Conservation (phyloP, 768 basidiomycete genomes). For the Rhizopogon vinicolor region DNA sequence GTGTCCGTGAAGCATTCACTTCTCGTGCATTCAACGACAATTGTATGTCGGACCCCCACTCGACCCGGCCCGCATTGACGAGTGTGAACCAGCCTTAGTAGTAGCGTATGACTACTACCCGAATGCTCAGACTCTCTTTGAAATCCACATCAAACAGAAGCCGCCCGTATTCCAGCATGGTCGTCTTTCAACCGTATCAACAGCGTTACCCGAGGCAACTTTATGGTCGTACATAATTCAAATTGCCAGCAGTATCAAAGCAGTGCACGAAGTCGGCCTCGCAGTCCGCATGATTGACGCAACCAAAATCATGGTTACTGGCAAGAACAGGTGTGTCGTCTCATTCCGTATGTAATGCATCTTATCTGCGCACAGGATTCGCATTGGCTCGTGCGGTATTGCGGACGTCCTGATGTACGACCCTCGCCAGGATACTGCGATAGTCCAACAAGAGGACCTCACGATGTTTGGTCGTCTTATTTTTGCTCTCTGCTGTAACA, state of each 20-base stretch:
- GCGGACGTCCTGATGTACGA: slow-evolving; percentile 84
- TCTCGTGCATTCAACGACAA: slow-evolving; percentile 89
- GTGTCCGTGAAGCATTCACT: slow-evolving; percentile 90
- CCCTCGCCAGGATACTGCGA: slow-evolving; percentile 49
- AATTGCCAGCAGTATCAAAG: slow-evolving; percentile 81
- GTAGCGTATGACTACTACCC: slow-evolving; percentile 91
- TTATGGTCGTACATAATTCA: slow-evolving; percentile 95
- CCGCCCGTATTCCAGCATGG: slow-evolving; percentile 32
- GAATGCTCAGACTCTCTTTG: slow-evolving; percentile 74
- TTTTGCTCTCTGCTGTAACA: slow-evolving; percentile 73
- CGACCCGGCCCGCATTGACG: not conserved
- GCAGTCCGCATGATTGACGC: slow-evolving; percentile 81
- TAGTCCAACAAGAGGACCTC: slow-evolving; percentile 85
- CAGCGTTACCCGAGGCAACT: slow-evolving; percentile 64
- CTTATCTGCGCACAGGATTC: slow-evolving; percentile 44
- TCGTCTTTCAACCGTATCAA: slow-evolving; percentile 29
- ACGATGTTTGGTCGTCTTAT: slow-evolving; percentile 82
- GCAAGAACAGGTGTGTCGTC: slow-evolving; percentile 69
- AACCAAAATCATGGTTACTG: slow-evolving; percentile 83
- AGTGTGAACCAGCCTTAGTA: slow-evolving; percentile 62
- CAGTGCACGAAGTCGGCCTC: slow-evolving; percentile 75
- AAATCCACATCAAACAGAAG: slow-evolving; percentile 67
- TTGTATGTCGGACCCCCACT: slow-evolving; percentile 48
- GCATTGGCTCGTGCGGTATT: slow-evolving; percentile 84
- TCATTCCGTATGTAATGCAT: not conserved